These are phyloP conservation scores for Sideroxylon spinosum DNA, from an alignment of 179 eudicot species.

Conservation along the genomic window DNA sequence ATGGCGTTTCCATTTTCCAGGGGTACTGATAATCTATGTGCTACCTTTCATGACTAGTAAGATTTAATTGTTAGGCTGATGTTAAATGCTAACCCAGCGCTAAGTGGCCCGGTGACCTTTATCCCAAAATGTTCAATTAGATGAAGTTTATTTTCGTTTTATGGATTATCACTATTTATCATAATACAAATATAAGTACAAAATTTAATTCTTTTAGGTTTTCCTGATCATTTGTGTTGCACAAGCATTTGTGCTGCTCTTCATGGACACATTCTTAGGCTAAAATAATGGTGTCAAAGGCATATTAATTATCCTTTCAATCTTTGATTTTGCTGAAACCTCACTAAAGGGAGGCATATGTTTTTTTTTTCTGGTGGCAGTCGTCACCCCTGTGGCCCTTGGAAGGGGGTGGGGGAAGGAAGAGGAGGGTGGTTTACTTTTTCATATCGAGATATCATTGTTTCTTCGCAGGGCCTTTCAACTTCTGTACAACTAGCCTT, in stretches of 20 bases:
- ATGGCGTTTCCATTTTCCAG: conserved; percentile 68
- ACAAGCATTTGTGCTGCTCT: not conserved
- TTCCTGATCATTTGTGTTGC: too few species aligned
- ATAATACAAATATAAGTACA: too few species aligned
- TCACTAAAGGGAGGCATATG: too few species aligned
- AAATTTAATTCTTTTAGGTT: too few species aligned
- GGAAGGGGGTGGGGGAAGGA: too few species aligned
- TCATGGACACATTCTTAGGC: not conserved
- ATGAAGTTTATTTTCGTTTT: not conserved
- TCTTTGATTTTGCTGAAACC: too few species aligned
- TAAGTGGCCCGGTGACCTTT: not conserved
- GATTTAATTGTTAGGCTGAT: not conserved
- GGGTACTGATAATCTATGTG: conserved; percentile 38
- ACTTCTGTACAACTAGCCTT: not conserved
- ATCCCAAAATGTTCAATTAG: not conserved
- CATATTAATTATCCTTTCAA: too few species aligned
- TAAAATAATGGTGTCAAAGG: not conserved
- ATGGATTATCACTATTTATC: not conserved
- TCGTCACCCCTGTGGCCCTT: too few species aligned
- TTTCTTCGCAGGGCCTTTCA: not conserved
- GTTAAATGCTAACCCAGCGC: conserved; percentile 2
- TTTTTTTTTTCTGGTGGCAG: too few species aligned
- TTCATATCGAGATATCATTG: too few species aligned
- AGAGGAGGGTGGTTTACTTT: too few species aligned
- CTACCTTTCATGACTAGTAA: not conserved